Evolutionary conservation across 2,329 filamentous ascomycete species (phyloP).

Genomic region (Cladorrhinum sp.): DNA sequence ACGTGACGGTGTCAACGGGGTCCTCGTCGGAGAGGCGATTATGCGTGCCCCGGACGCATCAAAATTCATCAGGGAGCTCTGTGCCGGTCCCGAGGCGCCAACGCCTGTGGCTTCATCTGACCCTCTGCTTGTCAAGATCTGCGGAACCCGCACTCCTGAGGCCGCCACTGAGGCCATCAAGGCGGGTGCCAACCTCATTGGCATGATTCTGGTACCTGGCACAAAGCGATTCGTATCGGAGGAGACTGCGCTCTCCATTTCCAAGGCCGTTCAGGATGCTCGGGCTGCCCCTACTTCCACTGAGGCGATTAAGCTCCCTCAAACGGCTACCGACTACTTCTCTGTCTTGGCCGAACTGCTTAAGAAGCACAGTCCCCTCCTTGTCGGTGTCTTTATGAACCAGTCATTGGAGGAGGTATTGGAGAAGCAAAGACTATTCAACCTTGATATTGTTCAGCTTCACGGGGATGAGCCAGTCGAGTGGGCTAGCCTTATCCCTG

Average conservation of each 20-base stretch:
- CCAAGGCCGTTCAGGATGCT: conserved; percentile 64
- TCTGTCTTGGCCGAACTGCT: conserved; percentile 48
- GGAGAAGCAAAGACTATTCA: conserved; percentile 69
- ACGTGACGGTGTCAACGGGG: conserved; percentile 84
- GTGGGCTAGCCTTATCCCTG: conserved; percentile 84
- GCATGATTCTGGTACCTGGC: conserved; percentile 84
- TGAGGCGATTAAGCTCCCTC: conserved; percentile 29
- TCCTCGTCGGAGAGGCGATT: conserved; percentile 91
- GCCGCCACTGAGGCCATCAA: conserved; percentile 77
- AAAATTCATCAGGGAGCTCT: conserved; percentile 78
- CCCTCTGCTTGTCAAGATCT: conserved; percentile 82
- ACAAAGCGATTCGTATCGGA: conserved; percentile 76
- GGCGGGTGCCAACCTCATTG: conserved; percentile 85
- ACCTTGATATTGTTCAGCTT: conserved; percentile 85
- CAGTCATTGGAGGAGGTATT: conserved; percentile 82
- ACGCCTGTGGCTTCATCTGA: conserved; percentile 37
- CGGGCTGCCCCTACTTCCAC: conserved; percentile 29
- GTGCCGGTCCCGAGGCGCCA: conserved; percentile 53
- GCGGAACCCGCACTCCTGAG: conserved; percentile 80
- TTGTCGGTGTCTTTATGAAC: conserved; percentile 93
- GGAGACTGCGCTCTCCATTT: conserved; percentile 77
- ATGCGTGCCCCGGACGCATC: conserved; percentile 86
- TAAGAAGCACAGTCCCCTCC: conserved; percentile 60
- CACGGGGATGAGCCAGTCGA: conserved; percentile 91
- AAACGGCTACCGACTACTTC: conserved; percentile 66